Percentiles rank a stretch among this genome's conserved stretches.
phyloP scores from a whole-genome alignment of 1,284 basidiomycete species.

The Leccinum fuscescens region DNA sequence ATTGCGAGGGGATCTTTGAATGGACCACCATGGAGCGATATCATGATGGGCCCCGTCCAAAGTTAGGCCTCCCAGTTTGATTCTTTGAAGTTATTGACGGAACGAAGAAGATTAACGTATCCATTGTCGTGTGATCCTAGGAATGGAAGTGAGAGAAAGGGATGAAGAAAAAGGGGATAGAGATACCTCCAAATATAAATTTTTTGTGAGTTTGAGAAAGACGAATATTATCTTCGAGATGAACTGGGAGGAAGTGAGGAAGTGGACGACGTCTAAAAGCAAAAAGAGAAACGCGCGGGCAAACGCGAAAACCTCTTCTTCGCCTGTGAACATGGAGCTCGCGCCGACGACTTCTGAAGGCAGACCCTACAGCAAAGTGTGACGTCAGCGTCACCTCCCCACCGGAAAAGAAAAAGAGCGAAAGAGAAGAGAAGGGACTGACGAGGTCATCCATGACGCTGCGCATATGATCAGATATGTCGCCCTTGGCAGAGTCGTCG shows the following conservation, averaged over 20 bases:
- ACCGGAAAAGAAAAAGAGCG: not conserved
- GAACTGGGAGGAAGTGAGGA: conserved; percentile 38
- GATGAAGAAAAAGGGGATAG: conserved; percentile 1
- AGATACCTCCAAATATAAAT: conserved; percentile 60
- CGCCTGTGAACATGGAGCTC: conserved; percentile 87
- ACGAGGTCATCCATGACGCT: conserved; percentile 90
- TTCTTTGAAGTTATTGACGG: conserved; percentile 36
- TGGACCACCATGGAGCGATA: conserved; percentile 10
- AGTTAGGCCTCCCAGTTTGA: not conserved
- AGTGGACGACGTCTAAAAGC: not conserved
- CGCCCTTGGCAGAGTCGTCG: conserved; percentile 51
- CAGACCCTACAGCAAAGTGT: conserved; percentile 61
- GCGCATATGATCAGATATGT: conserved; percentile 79
- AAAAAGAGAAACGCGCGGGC: conserved; percentile 65
- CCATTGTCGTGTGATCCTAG: conserved; percentile 73
- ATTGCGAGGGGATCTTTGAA: conserved; percentile 42
- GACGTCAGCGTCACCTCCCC: not conserved
- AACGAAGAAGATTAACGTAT: conserved; percentile 61
- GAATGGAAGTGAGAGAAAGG: conserved; percentile 1
- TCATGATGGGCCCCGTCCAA: conserved; percentile 2
- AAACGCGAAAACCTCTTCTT: conserved; percentile 94
- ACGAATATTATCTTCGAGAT: conserved; percentile 59
- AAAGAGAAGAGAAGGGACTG: not conserved
- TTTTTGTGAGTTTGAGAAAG: conserved; percentile 61
- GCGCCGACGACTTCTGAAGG: conserved; percentile 70